These are phyloP conservation scores for Aspergillus quadrilineatus DNA, from an alignment of 2,329 filamentous ascomycete species.

Conservation along the genomic window DNA sequence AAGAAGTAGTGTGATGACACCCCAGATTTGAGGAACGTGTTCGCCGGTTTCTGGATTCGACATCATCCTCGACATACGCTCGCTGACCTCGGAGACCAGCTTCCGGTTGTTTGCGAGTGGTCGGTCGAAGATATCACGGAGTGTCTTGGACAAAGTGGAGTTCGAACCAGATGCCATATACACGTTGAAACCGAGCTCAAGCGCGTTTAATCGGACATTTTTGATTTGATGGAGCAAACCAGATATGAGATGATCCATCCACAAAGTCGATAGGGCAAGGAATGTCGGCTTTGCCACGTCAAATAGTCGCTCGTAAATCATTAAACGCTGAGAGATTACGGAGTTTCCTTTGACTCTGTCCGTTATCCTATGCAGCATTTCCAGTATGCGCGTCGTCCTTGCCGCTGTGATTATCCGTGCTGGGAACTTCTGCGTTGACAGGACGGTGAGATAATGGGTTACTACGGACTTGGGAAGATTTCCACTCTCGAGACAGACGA, in stretches of 20 bases:
- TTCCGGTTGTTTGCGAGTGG: slow-evolving; percentile 54
- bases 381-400: slow-evolving; percentile 68
- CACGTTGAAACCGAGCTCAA: slow-evolving; percentile 70
- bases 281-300: slow-evolving; percentile 70
- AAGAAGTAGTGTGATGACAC: slow-evolving; percentile 74
- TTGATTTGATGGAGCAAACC: slow-evolving; percentile 77
- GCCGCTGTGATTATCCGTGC: slow-evolving; percentile 70
- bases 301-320: slow-evolving; percentile 75
- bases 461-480: slow-evolving; percentile 72
- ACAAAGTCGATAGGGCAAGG: slow-evolving; percentile 66
- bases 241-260: slow-evolving; percentile 78
- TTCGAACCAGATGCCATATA: slow-evolving; percentile 69
- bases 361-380: slow-evolving; percentile 69
- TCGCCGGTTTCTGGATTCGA: slow-evolving; percentile 57
- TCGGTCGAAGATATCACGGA: slow-evolving; percentile 55
- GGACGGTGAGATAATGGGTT: slow-evolving; percentile 75
- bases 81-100: slow-evolving; percentile 68
- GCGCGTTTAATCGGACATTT: slow-evolving; percentile 72
- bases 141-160: slow-evolving; percentile 63
- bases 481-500: slow-evolving; percentile 68
- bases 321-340: slow-evolving; percentile 72
- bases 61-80: slow-evolving; percentile 67
- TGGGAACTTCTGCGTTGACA: slow-evolving; percentile 77
- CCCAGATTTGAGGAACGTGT: slow-evolving; percentile 85
- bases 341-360: slow-evolving; percentile 75